Evolutionary conservation across 2,329 filamentous ascomycete genomes (phyloP).

Genomic region (Phaeosphaeriaceae sp.): DNA sequence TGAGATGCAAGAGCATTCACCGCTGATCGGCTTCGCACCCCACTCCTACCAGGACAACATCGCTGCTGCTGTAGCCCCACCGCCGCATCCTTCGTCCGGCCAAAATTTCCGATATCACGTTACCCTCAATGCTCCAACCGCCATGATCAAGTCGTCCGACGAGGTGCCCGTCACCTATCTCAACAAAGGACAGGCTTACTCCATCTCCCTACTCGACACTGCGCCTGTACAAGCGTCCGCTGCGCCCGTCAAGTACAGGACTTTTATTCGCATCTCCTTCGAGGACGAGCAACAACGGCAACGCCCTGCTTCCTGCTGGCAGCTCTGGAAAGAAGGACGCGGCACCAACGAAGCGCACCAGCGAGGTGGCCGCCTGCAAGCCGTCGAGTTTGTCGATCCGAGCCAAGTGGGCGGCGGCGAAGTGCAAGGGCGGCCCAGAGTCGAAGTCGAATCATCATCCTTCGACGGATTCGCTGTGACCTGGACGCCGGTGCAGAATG

Average conservation of each 20-base stretch:
- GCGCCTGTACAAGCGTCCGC: constrained; percentile 63
- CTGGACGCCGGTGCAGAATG: constrained; percentile 77
- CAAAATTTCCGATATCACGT: constrained; percentile 84
- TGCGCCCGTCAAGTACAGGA: constrained; percentile 78
- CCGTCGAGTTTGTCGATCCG: constrained; percentile 88
- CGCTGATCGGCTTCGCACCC: constrained; percentile 66
- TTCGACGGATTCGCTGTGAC: constrained; percentile 94
- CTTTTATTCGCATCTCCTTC: constrained; percentile 93
- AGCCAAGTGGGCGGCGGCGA: constrained; percentile 64
- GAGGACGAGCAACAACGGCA: constrained; percentile 93
- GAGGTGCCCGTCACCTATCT: constrained; percentile 98
- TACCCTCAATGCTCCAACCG: constrained; percentile 90
- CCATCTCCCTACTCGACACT: constrained; percentile 83
- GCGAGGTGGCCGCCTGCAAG: constrained; percentile 87
- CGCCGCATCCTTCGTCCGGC: constrained; percentile 39
- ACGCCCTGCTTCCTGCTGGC: constrained; percentile 85
- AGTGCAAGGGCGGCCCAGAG: constrained; percentile 53
- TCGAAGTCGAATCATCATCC: constrained; percentile 69
- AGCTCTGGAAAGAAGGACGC: constrained; percentile 93
- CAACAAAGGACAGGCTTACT: constrained; percentile 96
- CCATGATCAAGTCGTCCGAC: constrained; percentile 89
- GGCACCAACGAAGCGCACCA: constrained; percentile 97
- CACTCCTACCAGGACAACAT: constrained; percentile 59
- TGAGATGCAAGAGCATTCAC: constrained; percentile 68
- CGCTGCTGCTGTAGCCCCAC: constrained; percentile 44